phyloP scores from a whole-genome alignment of 1,284 basidiomycete genomes.

The Nidula niveotomentosa region DNA sequence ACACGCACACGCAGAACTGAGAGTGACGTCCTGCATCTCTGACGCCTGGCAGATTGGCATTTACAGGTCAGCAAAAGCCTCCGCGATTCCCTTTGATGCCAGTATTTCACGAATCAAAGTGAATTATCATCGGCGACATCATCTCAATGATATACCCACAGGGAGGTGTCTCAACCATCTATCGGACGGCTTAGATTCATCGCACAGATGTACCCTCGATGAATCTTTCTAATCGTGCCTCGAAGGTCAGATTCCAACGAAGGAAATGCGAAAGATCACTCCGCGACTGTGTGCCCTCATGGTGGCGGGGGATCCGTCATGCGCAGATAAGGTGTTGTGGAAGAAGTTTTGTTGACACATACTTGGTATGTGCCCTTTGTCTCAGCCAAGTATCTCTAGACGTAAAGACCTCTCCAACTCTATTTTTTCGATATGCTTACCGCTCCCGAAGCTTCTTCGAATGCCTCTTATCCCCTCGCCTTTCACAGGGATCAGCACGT shows the following conservation, averaged over 20 bases:
- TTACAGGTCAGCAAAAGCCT: background rate
- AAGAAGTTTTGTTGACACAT: background rate
- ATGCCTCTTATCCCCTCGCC: background rate
- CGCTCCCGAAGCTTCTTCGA: background rate
- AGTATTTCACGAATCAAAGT: background rate
- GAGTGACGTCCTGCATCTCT: too few species aligned
- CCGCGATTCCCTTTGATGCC: background rate
- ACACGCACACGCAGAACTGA: too few species aligned
- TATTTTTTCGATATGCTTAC: background rate
- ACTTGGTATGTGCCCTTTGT: background rate
- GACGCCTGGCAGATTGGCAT: background rate
- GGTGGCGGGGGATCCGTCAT: background rate
- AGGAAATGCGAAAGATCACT: background rate
- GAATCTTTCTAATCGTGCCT: background rate
- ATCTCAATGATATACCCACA: background rate
- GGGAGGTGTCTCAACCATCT: background rate
- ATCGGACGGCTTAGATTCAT: background rate
- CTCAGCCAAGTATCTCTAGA: background rate
- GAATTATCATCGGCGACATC: background rate
- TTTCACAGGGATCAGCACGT: background rate
- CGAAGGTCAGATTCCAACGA: constrained; percentile 1
- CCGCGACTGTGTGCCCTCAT: constrained; percentile 1
- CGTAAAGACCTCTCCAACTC: constrained; percentile 1
- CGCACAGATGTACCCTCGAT: constrained; percentile 6
- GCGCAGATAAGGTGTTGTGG: constrained; percentile 10